phyloP scores from a whole-genome alignment of 1,284 basidiomycete species.

The Fomes fomentarius region DNA sequence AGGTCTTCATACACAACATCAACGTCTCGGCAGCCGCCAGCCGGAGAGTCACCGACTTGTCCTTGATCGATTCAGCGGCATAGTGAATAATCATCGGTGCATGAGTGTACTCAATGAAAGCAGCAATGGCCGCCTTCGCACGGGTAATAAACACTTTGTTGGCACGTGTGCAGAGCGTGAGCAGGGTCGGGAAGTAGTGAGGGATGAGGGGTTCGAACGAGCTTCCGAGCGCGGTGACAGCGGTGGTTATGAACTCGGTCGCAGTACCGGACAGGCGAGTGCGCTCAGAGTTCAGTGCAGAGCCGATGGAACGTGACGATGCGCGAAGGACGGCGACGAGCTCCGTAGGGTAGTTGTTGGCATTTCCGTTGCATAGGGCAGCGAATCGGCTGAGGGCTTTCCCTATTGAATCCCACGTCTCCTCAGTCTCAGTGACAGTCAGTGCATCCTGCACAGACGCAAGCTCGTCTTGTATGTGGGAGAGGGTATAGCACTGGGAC shows the following conservation, averaged over 20 bases:
- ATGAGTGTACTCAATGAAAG: conserved; percentile 71
- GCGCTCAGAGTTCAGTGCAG: conserved; percentile 74
- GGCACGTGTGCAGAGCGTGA: conserved; percentile 72
- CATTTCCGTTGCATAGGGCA: conserved; percentile 60
- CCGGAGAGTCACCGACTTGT: conserved; percentile 72
- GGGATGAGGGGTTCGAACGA: conserved; percentile 73
- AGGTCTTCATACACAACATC: conserved; percentile 68
- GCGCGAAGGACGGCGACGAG: conserved; percentile 57
- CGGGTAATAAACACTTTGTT: conserved; percentile 81
- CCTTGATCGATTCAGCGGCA: conserved; percentile 61
- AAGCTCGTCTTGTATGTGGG: conserved; percentile 19
- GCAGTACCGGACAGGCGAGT: conserved; percentile 76
- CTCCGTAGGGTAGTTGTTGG: conserved; percentile 56
- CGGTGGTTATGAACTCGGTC: conserved; percentile 61
- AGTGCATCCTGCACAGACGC: conserved; percentile 37
- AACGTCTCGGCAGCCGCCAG: conserved; percentile 66
- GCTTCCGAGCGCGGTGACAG: conserved; percentile 60
- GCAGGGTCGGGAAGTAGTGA: conserved; percentile 68
- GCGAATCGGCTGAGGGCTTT: conserved; percentile 56
- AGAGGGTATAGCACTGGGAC: conserved; percentile 15
- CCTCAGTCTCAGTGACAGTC: conserved; percentile 73
- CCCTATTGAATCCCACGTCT: conserved; percentile 81
- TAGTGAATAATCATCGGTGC: conserved; percentile 69
- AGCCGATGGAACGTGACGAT: conserved; percentile 59
- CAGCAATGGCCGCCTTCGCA: conserved; percentile 59